phyloP scores from a whole-genome alignment of 495 filamentous ascomycete species.

The Podospora anserina region DNA sequence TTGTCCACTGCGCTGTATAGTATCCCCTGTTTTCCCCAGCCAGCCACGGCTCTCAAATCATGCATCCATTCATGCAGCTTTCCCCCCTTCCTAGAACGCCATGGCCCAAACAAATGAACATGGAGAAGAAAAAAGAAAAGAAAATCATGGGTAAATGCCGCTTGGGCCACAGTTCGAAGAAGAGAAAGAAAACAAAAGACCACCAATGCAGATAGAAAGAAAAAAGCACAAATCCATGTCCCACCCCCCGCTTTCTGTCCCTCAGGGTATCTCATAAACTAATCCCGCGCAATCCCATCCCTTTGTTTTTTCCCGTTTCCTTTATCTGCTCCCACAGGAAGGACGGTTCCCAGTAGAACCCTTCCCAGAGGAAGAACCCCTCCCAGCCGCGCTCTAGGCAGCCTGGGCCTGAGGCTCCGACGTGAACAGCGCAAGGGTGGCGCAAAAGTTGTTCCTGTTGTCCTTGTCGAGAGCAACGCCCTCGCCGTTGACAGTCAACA shows the following conservation, averaged over 20 bases:
- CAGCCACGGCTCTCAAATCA: not conserved
- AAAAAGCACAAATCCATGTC: slow-evolving; percentile 1
- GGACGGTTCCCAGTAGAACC: not conserved
- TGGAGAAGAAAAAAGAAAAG: not conserved
- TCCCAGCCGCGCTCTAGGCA: slow-evolving; percentile 2
- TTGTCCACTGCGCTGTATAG: not conserved
- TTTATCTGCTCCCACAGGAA: not conserved
- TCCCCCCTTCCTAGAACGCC: not conserved
- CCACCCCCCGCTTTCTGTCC: slow-evolving; percentile 1
- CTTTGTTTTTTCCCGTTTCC: not conserved
- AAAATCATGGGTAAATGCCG: slow-evolving; percentile 2
- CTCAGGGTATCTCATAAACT: slow-evolving; percentile 2
- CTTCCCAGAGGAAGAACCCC: not conserved
- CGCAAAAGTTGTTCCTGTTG: slow-evolving; percentile 72
- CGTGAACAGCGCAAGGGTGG: slow-evolving; percentile 63
- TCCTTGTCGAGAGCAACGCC: slow-evolving; percentile 56
- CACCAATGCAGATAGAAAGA: slow-evolving; percentile 2
- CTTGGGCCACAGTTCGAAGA: slow-evolving; percentile 1
- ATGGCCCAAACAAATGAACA: not conserved
- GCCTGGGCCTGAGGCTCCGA: slow-evolving; percentile 5
- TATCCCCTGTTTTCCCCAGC: not conserved
- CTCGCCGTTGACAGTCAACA: slow-evolving; percentile 66
- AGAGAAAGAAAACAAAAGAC: slow-evolving; percentile 5
- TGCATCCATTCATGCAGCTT: not conserved
- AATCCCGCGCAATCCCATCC: not conserved